A percentile compares a stretch with the other conserved stretches of the same genome.
These are phyloP conservation scores for Plantago ovata DNA, from an alignment of 257 asterid species.

Conservation along the genomic window DNA sequence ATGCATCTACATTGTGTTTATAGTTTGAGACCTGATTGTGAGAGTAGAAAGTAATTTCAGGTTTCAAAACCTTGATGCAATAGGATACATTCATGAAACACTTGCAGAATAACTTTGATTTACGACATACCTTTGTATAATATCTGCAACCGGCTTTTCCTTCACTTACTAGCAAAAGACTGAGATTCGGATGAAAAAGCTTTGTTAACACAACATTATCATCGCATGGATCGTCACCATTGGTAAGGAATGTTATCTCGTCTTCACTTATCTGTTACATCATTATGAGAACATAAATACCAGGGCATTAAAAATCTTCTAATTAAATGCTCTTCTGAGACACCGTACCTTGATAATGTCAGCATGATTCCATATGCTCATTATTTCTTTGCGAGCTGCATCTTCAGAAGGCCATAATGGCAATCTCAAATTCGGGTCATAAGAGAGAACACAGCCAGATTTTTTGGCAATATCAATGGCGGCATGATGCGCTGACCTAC, in stretches of 20 bases:
- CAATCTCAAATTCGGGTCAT: constrained; percentile 88
- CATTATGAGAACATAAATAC: constrained; percentile 8
- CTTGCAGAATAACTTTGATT: not conserved
- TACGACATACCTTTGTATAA: constrained; percentile 65
- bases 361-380: constrained; percentile 78
- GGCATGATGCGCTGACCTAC: constrained; percentile 73
- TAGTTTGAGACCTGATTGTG: no score
- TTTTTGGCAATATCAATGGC: constrained; percentile 77
- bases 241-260: constrained; percentile 73
- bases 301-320: constrained; percentile 3
- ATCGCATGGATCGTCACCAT: constrained; percentile 58
- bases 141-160: constrained; percentile 87
- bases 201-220: constrained; percentile 71
- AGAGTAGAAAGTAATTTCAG: no score
- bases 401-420: constrained; percentile 90
- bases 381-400: constrained; percentile 76
- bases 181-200: constrained; percentile 75
- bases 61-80: no score
- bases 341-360: constrained; percentile 76
- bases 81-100: not conserved
- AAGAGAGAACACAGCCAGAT: constrained; percentile 78
- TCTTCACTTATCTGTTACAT: constrained; percentile 79
- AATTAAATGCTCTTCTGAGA: not conserved
- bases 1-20: no score
- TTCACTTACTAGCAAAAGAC: constrained; percentile 74